Conservation (phyloP, 768 basidiomycete species). For the Termitomyces sp. region DNA sequence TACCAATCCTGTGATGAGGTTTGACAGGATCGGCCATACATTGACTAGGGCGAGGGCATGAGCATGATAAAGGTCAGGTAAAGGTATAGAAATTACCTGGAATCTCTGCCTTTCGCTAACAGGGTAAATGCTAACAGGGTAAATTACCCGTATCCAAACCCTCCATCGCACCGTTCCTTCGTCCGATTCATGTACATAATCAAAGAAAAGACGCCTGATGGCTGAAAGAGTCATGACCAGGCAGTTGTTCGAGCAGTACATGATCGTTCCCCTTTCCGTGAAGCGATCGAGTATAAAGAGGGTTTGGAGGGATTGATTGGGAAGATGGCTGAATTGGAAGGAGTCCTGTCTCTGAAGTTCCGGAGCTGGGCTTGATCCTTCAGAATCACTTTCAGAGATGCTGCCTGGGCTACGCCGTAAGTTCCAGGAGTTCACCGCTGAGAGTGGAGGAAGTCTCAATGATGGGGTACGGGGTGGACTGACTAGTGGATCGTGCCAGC, state of each 20-base stretch:
- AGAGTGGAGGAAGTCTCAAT: conserved; percentile 30
- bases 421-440: conserved; percentile 27
- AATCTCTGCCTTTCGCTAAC: conserved; percentile 62
- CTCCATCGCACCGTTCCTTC: conserved; percentile 75
- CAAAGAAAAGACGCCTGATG: conserved; percentile 71
- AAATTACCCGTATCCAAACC: conserved; percentile 83
- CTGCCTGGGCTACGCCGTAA: conserved; percentile 21
- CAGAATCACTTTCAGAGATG: conserved; percentile 14
- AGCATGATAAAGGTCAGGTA: conserved; percentile 6
- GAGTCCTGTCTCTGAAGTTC: conserved; percentile 21
- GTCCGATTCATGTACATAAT: conserved; percentile 66
- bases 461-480: conserved; percentile 49
- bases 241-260: too few species aligned
- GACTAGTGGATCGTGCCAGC: conserved; percentile 69
- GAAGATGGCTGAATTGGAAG: conserved; percentile 60
- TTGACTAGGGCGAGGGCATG: conserved; percentile 18
- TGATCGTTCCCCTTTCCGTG: too few species aligned
- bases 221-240: conserved; percentile 51
- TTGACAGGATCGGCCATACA: conserved; percentile 32
- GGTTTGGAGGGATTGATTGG: too few species aligned
- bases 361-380: conserved; percentile 18
- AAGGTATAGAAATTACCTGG: too few species aligned
- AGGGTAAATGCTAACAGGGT: conserved; percentile 54
- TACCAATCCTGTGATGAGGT: conserved; percentile 9
- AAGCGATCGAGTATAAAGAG: too few species aligned